These are phyloP conservation scores for Asterochloris erici DNA, from an alignment of 139 green algal species.

Conservation along the genomic window DNA sequence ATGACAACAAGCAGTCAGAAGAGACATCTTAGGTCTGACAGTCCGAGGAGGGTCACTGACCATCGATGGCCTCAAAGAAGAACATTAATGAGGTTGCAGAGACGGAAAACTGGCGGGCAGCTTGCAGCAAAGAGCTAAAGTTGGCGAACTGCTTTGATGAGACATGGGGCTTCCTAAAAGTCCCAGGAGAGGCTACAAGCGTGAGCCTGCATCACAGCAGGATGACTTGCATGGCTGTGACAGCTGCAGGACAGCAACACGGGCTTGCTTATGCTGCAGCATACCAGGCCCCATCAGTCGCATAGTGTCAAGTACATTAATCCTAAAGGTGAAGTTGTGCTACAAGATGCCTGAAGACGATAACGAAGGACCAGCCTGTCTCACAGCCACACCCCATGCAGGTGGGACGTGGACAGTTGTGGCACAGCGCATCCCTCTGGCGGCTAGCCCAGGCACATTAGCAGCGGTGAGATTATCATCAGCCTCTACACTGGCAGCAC, in stretches of 20 bases:
- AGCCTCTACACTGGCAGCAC: no score
- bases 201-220: not conserved
- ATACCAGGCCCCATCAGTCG: slow-evolving; percentile 11
- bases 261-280: not conserved
- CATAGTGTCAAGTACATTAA: slow-evolving; percentile 16
- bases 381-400: no score
- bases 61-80: slow-evolving; percentile 5
- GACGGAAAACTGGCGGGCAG: slow-evolving; percentile 2
- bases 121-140: not conserved
- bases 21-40: no score
- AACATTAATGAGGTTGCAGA: not conserved
- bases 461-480: no score
- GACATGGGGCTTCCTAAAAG: slow-evolving; percentile 4
- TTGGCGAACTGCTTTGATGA: slow-evolving; percentile 11
- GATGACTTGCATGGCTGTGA: no score
- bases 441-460: no score
- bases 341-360: no score
- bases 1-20: no score
- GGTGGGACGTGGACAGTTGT: slow-evolving; percentile 13
- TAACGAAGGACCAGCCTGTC: no score
- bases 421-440: slow-evolving; percentile 13
- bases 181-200: not conserved
- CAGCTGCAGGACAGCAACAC: no score
- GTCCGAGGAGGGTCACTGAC: no score
- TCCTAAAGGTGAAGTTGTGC: not conserved